Conservation (phyloP, 2,329 filamentous ascomycete genomes). For the Colletotrichum sansevieriae region DNA sequence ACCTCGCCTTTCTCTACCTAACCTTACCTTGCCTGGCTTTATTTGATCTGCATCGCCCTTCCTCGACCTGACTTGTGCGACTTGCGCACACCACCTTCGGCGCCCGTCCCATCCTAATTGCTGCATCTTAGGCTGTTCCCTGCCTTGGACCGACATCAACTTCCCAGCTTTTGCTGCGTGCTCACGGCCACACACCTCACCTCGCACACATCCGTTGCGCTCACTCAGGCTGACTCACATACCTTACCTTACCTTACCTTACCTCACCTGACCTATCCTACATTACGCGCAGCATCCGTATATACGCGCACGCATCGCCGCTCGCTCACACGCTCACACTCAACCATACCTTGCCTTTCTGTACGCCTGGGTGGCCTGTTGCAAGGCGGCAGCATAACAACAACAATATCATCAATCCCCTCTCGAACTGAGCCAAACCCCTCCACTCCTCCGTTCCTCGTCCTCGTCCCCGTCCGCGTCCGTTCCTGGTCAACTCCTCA, state of each 20-base stretch:
- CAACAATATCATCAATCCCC: constrained; percentile 12
- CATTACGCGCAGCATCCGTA: neutral
- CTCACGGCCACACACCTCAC: constrained; percentile 1
- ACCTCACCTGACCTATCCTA: no score
- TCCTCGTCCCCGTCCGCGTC: constrained; percentile 5
- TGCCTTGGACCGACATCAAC: constrained; percentile 3
- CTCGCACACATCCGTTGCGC: neutral
- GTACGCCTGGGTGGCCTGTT: constrained; percentile 15
- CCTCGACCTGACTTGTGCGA: neutral
- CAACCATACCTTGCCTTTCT: neutral
- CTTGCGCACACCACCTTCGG: constrained; percentile 7
- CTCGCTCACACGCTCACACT: neutral
- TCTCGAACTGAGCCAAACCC: constrained; percentile 26
- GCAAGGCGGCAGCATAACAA: constrained; percentile 14
- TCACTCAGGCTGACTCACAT: neutral
- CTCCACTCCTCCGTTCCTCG: constrained; percentile 1
- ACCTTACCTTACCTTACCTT: no score
- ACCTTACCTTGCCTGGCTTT: neutral
- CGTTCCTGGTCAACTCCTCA: neutral
- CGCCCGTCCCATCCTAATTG: neutral
- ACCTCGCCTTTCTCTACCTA: neutral
- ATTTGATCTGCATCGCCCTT: neutral
- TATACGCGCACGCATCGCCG: constrained; percentile 4
- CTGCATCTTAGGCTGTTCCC: constrained; percentile 2
- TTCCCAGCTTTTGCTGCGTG: neutral